Conservation (phyloP, 108 stramenopile species). For the Parietichytrium sp. region DNA sequence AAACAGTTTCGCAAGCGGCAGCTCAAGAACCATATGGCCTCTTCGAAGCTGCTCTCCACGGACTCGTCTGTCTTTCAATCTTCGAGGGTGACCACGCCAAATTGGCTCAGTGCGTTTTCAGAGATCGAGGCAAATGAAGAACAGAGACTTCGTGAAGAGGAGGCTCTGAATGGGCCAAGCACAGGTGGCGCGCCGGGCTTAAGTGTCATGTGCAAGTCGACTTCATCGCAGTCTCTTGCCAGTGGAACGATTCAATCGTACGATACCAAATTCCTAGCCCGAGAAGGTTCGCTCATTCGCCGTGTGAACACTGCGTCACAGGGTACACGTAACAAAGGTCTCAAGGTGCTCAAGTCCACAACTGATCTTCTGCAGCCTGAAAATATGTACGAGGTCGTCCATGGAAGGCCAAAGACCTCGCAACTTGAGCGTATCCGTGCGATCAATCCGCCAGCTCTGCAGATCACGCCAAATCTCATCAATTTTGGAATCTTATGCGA, state of each 20-base stretch:
- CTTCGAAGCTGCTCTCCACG: not conserved
- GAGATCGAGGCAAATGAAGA: too few species aligned
- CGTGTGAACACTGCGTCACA: constrained; percentile 2
- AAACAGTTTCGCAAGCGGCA: not conserved
- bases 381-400: not conserved
- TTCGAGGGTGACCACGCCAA: too few species aligned
- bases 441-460: not conserved
- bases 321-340: not conserved
- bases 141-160: too few species aligned
- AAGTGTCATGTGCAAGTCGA: too few species aligned
- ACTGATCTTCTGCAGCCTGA: not conserved
- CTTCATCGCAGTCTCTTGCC: too few species aligned
- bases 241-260: too few species aligned
- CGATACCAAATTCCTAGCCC: too few species aligned
- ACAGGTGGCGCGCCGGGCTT: too few species aligned
- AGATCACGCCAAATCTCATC: not conserved
- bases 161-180: too few species aligned
- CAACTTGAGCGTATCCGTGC: not conserved
- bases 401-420: not conserved
- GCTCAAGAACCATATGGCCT: not conserved
- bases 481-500: constrained; percentile 21
- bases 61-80: not conserved
- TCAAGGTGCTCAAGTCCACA: not conserved
- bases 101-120: too few species aligned
- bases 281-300: too few species aligned